Evolutionary conservation across 257 asterid genomes (phyloP), one percentile per base, ranked within the genome.

Genomic region (Fraxinus excelsior): DNA sequence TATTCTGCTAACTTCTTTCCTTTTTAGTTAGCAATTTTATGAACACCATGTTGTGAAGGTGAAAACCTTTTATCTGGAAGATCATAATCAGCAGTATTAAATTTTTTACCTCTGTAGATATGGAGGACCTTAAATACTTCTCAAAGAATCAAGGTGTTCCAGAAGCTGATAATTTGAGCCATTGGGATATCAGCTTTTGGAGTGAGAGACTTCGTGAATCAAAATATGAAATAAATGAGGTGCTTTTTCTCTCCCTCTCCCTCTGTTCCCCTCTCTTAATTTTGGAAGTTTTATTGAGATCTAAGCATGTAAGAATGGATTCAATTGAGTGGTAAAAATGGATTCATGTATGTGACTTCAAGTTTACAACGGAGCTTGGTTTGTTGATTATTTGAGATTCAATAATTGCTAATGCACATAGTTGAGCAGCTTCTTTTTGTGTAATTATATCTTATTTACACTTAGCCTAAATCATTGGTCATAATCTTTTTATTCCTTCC

Each of bases 181-280:
- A 95, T 76, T 95, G 99, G 99, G 99, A 95, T 74, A 78, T 81
- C 76, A 73, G 82, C 84, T 95, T 91, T 76, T 95, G 99, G 99
- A 92, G 98, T 80, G 98, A 95, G 89, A 92, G 99, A 86, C 97
- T 95, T 49, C 96, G 97, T 67, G 99, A 95, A 84, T 84, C 96
- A 0, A 92, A 91, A 84, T 95, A 91, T 67, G 99, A 95, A 82
- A 87, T 95, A 81, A 92, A 92, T 79, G 99, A 94, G 99, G 99
- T 91, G 71, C 10, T 60, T 25, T 62, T 23, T 60, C 46, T 74
- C 35, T 26, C 60, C 73, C 37, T 28, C 72, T 65, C 29, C 25
- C n/a, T 77, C 65, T 32, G 68, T 75, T 21, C 67, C 73, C 60
- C 21, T 23, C 67, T 29, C 40, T n/a, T 23, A 58, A 7, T 58